These are phyloP conservation scores for Ceratocystis cubensis DNA, from an alignment of 2,329 filamentous ascomycete species.

Conservation along the genomic window DNA sequence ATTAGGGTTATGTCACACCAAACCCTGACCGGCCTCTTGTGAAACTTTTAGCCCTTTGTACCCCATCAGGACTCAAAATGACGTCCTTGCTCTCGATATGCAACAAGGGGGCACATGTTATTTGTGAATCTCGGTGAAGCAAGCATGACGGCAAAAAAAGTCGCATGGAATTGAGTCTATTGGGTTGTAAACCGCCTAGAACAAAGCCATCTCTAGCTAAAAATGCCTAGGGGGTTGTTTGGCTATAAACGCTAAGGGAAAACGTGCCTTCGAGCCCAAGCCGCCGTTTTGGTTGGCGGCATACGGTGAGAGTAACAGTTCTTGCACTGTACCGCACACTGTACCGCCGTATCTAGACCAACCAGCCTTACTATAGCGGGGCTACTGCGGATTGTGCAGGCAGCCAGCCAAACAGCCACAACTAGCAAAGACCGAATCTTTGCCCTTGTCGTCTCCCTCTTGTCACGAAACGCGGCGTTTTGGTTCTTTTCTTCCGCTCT, in stretches of 20 bases:
- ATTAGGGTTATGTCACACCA: background rate
- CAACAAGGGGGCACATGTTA: background rate
- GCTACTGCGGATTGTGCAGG: background rate
- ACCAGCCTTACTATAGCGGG: background rate
- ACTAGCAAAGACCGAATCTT: no score
- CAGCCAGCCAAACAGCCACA: no score
- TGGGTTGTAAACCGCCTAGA: background rate
- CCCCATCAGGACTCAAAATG: background rate
- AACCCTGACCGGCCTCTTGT: background rate
- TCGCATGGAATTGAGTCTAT: background rate
- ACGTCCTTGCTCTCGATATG: background rate
- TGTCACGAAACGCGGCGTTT: constrained; percentile 2
- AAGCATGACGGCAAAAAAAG: background rate
- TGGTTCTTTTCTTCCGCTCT: background rate
- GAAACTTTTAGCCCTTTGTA: background rate
- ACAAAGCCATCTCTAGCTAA: background rate
- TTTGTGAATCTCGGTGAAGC: background rate
- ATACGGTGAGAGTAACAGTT: no score
- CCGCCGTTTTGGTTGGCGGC: background rate
- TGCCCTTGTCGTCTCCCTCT: background rate
- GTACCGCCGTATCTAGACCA: background rate
- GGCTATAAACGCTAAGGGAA: background rate
- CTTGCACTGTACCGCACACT: background rate
- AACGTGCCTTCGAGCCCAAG: background rate
- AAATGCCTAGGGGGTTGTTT: background rate